Conservation (phyloP, 148 eudicot species). For the Rhododendron vialii region DNA sequence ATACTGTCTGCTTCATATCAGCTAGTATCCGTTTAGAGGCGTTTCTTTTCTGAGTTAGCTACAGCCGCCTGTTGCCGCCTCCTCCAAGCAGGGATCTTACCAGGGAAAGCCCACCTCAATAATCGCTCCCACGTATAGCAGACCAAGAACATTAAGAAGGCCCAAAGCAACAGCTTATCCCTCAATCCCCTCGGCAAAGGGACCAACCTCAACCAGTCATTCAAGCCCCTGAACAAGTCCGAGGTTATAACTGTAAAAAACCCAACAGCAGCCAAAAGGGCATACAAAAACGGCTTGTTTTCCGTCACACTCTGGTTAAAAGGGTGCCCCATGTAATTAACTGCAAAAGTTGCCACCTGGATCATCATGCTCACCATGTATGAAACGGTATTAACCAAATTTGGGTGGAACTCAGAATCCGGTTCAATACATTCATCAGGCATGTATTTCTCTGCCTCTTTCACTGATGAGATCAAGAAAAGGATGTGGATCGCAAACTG, state of each 20-base stretch:
- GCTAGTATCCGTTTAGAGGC: constrained; percentile 2
- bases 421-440: constrained; percentile 96
- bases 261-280: constrained; percentile 64
- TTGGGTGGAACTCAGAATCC: constrained; percentile 84
- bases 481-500: constrained; percentile 75
- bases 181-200: constrained; percentile 69
- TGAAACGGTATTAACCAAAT: constrained; percentile 81
- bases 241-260: constrained; percentile 82
- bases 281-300: constrained; percentile 67
- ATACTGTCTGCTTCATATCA: background rate
- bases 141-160: constrained; percentile 53
- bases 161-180: constrained; percentile 77
- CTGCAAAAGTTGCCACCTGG: constrained; percentile 97
- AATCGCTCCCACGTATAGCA: constrained; percentile 83
- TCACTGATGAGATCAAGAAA: constrained; percentile 73
- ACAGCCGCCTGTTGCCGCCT: constrained; percentile 49
- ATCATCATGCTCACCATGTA: constrained; percentile 95
- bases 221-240: constrained; percentile 72
- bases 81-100: constrained; percentile 84
- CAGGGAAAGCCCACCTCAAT: constrained; percentile 91
- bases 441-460: constrained; percentile 96
- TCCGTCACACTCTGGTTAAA: constrained; percentile 87
- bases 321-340: constrained; percentile 96
- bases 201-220: constrained; percentile 78
- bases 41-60: constrained; percentile 45